These are phyloP conservation scores for Leccinum obscurum DNA, from an alignment of 768 basidiomycete genomes.

Conservation along the genomic window DNA sequence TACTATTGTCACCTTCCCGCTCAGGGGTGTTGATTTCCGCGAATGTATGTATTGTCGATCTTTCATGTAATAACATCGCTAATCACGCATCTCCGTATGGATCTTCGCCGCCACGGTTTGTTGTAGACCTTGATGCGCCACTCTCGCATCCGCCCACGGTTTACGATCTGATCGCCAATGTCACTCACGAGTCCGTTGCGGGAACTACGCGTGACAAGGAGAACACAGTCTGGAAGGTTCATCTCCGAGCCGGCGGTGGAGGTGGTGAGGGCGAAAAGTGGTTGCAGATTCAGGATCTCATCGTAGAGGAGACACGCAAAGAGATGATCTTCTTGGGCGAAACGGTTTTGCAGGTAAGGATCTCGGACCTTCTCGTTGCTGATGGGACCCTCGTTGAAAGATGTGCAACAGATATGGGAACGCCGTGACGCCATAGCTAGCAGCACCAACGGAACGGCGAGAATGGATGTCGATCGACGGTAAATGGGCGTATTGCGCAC, in stretches of 20 bases:
- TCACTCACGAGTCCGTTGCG: conserved; percentile 92
- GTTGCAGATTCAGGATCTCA: conserved; percentile 95
- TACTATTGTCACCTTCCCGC: conserved; percentile 96
- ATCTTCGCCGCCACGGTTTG: conserved; percentile 21
- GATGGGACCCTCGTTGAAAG: conserved; percentile 15
- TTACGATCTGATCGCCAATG: conserved; percentile 95
- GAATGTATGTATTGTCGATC: conserved; percentile 67
- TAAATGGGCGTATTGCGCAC: conserved; percentile 9
- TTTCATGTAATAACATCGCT: conserved; percentile 22
- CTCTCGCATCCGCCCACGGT: conserved; percentile 58
- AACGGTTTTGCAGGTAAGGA: conserved; percentile 84
- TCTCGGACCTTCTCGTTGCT: conserved; percentile 5
- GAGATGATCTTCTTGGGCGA: conserved; percentile 99
- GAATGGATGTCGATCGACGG: conserved; percentile 36
- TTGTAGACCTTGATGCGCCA: conserved; percentile 75
- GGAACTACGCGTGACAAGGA: conserved; percentile 95
- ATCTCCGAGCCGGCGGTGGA: conserved; percentile 73
- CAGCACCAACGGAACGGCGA: conserved; percentile 17
- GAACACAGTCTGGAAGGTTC: conserved; percentile 90
- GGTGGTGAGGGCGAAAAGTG: conserved; percentile 88
- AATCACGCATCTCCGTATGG: conserved; percentile 25
- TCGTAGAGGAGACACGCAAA: conserved; percentile 93
- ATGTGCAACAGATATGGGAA: conserved; percentile 58
- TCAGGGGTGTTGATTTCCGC: conserved; percentile 87
- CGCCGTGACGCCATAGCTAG: conserved; percentile 37